Evolutionary conservation across 2,329 filamentous ascomycete genomes (phyloP).

Genomic region (Gnomoniopsis smithogilvyi): DNA sequence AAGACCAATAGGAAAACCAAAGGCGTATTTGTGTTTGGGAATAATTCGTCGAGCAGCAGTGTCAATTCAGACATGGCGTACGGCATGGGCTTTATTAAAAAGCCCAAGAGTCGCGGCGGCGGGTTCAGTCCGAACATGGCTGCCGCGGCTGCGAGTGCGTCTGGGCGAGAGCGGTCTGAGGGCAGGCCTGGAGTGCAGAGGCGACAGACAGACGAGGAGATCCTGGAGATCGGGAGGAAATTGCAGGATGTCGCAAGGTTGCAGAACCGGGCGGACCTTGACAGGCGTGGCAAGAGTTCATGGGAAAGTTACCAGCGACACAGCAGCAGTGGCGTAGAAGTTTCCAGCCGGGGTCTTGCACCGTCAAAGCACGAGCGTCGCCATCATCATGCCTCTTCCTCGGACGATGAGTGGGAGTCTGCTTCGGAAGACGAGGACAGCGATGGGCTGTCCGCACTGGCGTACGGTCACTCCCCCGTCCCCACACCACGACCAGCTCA

Average conservation of each 20-base stretch:
- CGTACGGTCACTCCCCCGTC: constrained; percentile 38
- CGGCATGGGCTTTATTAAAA: constrained; percentile 56
- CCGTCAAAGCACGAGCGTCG: constrained; percentile 35
- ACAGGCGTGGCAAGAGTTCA: constrained; percentile 36
- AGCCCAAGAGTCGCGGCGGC: constrained; percentile 29
- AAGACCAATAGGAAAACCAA: constrained; percentile 42
- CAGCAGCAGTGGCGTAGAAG: constrained; percentile 30
- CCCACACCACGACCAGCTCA: constrained; percentile 25
- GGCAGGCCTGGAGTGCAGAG: constrained; percentile 21
- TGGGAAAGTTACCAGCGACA: constrained; percentile 40
- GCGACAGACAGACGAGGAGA: constrained; percentile 54
- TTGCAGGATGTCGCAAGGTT: constrained; percentile 50
- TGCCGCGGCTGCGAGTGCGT: not conserved
- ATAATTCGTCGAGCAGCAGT: constrained; percentile 48
- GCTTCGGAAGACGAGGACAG: constrained; percentile 48
- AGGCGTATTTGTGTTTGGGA: constrained; percentile 56
- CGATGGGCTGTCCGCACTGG: constrained; percentile 38
- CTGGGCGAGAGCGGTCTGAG: constrained; percentile 4
- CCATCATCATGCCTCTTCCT: constrained; percentile 32
- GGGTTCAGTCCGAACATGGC: constrained; percentile 23
- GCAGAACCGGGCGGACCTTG: constrained; percentile 48
- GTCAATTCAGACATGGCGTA: constrained; percentile 65
- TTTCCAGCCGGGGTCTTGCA: constrained; percentile 32
- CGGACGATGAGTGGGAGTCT: constrained; percentile 54
- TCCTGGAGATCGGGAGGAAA: constrained; percentile 51